These are phyloP conservation scores for Penicillium daleae DNA, from an alignment of 495 filamentous ascomycete species.

Conservation along the genomic window DNA sequence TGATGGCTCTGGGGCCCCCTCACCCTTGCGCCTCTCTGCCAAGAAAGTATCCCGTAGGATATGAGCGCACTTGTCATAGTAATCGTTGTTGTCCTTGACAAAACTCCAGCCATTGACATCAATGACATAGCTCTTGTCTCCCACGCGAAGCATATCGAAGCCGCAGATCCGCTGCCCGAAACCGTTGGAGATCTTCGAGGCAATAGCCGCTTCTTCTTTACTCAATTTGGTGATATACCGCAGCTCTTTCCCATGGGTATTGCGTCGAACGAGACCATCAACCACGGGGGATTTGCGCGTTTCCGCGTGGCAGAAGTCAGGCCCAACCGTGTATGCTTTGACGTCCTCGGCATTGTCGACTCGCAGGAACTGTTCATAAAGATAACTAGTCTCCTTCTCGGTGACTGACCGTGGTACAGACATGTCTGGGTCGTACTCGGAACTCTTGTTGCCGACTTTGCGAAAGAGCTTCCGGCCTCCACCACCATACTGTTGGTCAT, in stretches of 20 bases:
- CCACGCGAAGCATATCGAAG: constrained; percentile 89
- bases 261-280: constrained; percentile 91
- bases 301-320: constrained; percentile 93
- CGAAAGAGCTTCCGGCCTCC: constrained; percentile 92
- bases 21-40: constrained; percentile 65
- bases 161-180: constrained; percentile 97
- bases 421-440: constrained; percentile 81
- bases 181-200: constrained; percentile 83
- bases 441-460: constrained; percentile 98
- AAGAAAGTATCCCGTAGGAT: constrained; percentile 88
- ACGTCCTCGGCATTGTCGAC: constrained; percentile 97
- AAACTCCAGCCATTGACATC: constrained; percentile 99
- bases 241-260: constrained; percentile 96
- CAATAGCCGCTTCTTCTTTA: constrained; percentile 81
- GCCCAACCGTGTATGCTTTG: constrained; percentile 97
- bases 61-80: constrained; percentile 87
- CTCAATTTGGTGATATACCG: constrained; percentile 87
- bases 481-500: constrained; percentile 70
- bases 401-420: constrained; percentile 76
- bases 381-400: constrained; percentile 77
- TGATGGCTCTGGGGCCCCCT: constrained; percentile 42
- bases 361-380: constrained; percentile 96
- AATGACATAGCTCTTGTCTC: constrained; percentile 92
- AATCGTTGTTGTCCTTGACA: constrained; percentile 98
- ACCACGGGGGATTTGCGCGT: constrained; percentile 96